Conservation (phyloP, 129 eudicot species). For the Flaveria sonorensis region DNA sequence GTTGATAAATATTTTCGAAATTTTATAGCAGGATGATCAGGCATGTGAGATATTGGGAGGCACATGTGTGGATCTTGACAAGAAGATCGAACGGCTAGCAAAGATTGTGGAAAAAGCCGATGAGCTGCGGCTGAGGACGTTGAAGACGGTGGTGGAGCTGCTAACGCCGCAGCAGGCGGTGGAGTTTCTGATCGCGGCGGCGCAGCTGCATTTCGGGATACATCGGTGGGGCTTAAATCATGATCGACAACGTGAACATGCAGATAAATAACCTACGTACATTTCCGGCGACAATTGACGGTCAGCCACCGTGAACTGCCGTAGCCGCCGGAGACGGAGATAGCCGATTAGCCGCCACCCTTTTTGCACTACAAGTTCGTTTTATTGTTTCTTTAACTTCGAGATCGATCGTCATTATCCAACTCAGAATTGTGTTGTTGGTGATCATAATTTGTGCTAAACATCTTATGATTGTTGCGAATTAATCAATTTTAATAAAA, state of each 20-base stretch:
- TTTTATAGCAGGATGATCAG: slow-evolving; percentile 53
- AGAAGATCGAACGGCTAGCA: slow-evolving; percentile 46
- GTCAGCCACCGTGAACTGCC: background rate
- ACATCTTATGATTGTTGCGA: background rate
- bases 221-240: slow-evolving; percentile 60
- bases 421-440: background rate
- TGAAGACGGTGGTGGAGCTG: slow-evolving; percentile 60
- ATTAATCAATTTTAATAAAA: background rate
- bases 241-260: slow-evolving; percentile 60
- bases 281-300: background rate
- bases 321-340: background rate
- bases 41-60: slow-evolving; percentile 49
- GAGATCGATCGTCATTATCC: background rate
- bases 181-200: slow-evolving; percentile 76
- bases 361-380: slow-evolving; percentile 20
- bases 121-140: slow-evolving; percentile 59
- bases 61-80: slow-evolving; percentile 39
- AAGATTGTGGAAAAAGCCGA: slow-evolving; percentile 63
- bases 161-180: slow-evolving; percentile 79
- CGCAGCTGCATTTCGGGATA: slow-evolving; percentile 66
- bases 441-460: background rate
- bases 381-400: slow-evolving; percentile 18
- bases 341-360: background rate
- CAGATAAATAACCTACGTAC: slow-evolving; percentile 11
- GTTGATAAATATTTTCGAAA: too few species aligned